Evolutionary conservation across 108 stramenopile genomes (phyloP), one percentile per base, ranked within the genome.

Genomic region (Skeletonema grethae): DNA sequence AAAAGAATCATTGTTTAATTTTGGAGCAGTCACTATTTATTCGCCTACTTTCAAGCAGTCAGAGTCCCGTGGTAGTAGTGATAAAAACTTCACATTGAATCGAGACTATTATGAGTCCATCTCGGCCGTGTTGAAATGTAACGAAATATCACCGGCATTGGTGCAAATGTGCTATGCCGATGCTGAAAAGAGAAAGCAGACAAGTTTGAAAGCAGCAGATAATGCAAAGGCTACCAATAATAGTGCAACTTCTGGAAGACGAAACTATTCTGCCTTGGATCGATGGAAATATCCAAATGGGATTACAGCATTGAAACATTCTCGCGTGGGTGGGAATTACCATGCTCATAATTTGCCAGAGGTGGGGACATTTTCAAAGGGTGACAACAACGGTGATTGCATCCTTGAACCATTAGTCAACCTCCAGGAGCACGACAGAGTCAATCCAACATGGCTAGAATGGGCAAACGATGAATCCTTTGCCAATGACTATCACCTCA

Each of bases 11-110:
- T 6, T 61, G 22, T 78, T 48, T 36, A 58, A 78, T n/a, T 78
- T 78, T 66, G 77, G 77, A 16, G 58, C 65, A 0, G 34, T 59
- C 2, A 78, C 38, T 9, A 71, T 78, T 29, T 66, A 3, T 43
- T 13, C 69, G 11, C 34, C 77, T 36, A 3, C 45, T 16, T 22
- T 39, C 25, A 30, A 28, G n/a, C 50, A 32, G 25, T 1, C 1
- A 55, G 31, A 10, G 50, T 16, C 3, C 5, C 1, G 1, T 1
- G 1, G 25, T 28, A 1, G 25, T 28, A 31, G 29, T 34, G 30
- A 16, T 0, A 7, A 29, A 28, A 5, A 30, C 25, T 1, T 28
- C 1, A 35, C 4, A 7, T 43, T 41, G 7, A 67, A 69, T 29
- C 15, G 25, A 7, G 24, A 65, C 2, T 35, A 50, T 22, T 65